Percentiles rank a stretch among this genome's conserved stretches.
Conservation (phyloP, 78 protist species). For the Protostelium mycophagum region DNA sequence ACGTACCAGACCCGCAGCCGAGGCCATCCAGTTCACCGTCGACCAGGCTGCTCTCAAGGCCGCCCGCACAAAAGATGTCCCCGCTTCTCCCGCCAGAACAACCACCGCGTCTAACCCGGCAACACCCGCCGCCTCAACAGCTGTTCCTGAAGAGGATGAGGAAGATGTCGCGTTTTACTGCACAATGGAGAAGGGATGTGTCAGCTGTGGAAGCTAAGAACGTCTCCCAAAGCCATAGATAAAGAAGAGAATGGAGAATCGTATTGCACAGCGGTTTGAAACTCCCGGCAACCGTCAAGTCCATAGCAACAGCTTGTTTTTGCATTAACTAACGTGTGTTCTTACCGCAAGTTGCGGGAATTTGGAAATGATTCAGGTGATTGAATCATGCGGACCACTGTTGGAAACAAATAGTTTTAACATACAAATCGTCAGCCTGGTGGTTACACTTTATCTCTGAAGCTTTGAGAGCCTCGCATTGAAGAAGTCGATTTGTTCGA, state of each 20-base stretch:
- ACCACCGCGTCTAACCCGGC: background rate
- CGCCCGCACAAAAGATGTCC: background rate
- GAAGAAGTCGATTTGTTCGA: background rate
- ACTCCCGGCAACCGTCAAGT: too few species aligned
- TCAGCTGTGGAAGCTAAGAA: background rate
- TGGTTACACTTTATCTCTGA: background rate
- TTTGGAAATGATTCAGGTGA: too few species aligned
- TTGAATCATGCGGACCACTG: too few species aligned
- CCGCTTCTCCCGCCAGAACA: background rate
- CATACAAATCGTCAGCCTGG: too few species aligned
- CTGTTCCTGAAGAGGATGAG: too few species aligned
- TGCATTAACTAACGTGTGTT: too few species aligned
- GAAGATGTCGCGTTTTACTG: background rate
- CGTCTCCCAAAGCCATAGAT: too few species aligned
- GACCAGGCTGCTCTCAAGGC: constrained; percentile 39
- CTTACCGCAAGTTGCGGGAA: too few species aligned
- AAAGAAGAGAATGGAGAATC: too few species aligned
- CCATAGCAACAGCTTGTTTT: too few species aligned
- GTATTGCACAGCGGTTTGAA: too few species aligned
- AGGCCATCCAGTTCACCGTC: constrained; percentile 97
- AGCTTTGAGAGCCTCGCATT: background rate
- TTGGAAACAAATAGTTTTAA: too few species aligned
- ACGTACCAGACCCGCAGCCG: constrained; percentile 93
- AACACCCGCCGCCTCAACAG: background rate
- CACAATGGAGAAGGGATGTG: background rate